Evolutionary conservation across 164 flowering plant genomes (phyloP).

Genomic region (Sedum album): DNA sequence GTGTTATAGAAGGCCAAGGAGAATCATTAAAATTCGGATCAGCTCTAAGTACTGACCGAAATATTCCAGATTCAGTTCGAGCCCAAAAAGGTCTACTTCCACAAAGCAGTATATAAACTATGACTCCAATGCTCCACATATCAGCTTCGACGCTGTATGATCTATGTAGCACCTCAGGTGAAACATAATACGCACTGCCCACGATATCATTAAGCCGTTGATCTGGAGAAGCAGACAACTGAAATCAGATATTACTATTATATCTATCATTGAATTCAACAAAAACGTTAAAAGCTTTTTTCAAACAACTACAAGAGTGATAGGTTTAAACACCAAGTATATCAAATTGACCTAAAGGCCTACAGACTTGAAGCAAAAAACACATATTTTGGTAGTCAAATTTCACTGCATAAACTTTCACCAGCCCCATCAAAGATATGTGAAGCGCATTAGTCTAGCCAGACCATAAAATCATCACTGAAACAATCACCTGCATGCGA

Average conservation of each 20-base stretch:
- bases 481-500: neutral
- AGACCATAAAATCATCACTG: neutral
- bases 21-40: slow-evolving; percentile 63
- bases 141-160: slow-evolving; percentile 64
- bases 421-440: neutral
- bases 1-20: slow-evolving; percentile 61
- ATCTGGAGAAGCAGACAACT: slow-evolving; percentile 32
- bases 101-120: slow-evolving; percentile 57
- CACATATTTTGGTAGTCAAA: neutral
- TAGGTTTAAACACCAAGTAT: neutral
- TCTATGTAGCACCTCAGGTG: slow-evolving; percentile 74
- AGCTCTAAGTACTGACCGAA: slow-evolving; percentile 62
- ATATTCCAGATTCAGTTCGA: slow-evolving; percentile 70
- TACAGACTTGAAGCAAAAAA: neutral
- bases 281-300: neutral
- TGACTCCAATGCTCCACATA: slow-evolving; percentile 73
- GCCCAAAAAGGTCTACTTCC: slow-evolving; percentile 80
- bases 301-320: neutral
- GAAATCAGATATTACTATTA: neutral
- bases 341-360: neutral
- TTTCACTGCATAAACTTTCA: neutral
- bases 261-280: neutral
- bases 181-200: slow-evolving; percentile 77
- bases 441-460: neutral
- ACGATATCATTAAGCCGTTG: slow-evolving; percentile 67